Conservation (phyloP, 2,329 filamentous ascomycete genomes). For the Colletotrichum gigasporum region DNA sequence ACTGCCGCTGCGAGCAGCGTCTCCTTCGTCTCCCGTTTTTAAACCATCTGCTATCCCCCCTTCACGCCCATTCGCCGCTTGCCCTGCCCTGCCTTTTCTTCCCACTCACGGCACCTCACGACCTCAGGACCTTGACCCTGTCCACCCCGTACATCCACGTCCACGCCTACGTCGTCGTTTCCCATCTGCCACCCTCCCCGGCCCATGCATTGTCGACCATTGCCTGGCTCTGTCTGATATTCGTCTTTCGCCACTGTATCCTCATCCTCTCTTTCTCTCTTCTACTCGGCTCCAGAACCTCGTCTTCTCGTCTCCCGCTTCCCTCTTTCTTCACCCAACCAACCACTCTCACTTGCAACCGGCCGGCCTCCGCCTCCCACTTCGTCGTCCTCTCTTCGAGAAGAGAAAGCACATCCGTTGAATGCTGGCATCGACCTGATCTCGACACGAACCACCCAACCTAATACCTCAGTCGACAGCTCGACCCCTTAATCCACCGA, state of each 20-base stretch:
- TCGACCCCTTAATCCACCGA: not conserved
- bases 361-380: not conserved
- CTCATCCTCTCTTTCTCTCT: not conserved
- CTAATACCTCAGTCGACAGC: constrained; percentile 4
- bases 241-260: constrained; percentile 22
- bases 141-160: not conserved
- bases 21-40: constrained; percentile 15
- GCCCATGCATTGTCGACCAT: constrained; percentile 27
- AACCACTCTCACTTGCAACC: constrained; percentile 12
- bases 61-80: constrained; percentile 9
- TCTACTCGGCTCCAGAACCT: not conserved
- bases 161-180: not conserved
- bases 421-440: constrained; percentile 28
- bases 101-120: not conserved
- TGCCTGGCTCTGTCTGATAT: constrained; percentile 19
- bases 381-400: not conserved
- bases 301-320: not conserved
- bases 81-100: not conserved
- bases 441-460: not conserved
- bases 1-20: not conserved
- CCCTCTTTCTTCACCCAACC: not conserved
- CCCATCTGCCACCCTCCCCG: constrained; percentile 5
- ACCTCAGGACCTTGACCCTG: no score
- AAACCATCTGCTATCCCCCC: constrained; percentile 23
- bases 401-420: constrained; percentile 3